Percentiles rank a stretch among this genome's conserved stretches.
Conservation (phyloP, 2,329 filamentous ascomycete species). For the Biscogniauxia sp. region DNA sequence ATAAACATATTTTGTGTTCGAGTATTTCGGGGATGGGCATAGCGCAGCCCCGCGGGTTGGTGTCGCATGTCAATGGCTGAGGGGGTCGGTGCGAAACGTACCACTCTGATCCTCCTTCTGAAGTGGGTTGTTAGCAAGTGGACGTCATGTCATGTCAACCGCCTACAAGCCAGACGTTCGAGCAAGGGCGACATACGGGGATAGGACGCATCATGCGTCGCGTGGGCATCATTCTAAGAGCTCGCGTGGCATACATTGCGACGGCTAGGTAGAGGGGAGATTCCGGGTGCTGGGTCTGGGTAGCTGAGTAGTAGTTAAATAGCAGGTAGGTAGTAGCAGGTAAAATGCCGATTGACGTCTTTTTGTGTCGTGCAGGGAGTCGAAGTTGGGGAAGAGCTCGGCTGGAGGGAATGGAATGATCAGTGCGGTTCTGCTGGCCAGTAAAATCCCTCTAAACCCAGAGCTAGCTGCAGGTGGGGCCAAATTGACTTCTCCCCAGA, state of each 20-base stretch:
- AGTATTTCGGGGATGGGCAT: slow-evolving; percentile 1
- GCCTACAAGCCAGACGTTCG: slow-evolving; percentile 17
- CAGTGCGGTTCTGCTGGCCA: background rate
- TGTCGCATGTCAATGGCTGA: slow-evolving; percentile 18
- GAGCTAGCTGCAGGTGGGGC: background rate
- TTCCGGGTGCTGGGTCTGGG: slow-evolving; percentile 10
- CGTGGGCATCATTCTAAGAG: slow-evolving; percentile 66
- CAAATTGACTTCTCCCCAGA: background rate
- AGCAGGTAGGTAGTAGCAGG: background rate
- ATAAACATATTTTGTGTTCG: background rate
- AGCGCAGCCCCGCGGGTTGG: slow-evolving; percentile 2
- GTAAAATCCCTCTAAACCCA: background rate
- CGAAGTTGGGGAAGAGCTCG: background rate
- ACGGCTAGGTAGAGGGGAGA: slow-evolving; percentile 25
- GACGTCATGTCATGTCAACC: slow-evolving; percentile 25
- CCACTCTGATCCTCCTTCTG: slow-evolving; percentile 67
- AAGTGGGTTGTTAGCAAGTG: slow-evolving; percentile 33
- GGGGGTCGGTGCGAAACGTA: slow-evolving; percentile 43
- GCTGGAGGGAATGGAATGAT: background rate
- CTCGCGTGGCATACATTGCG: slow-evolving; percentile 65
- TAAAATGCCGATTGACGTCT: slow-evolving; percentile 13
- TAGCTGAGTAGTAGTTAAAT: slow-evolving; percentile 3
- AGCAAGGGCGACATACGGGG: slow-evolving; percentile 57
- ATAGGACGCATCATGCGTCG: slow-evolving; percentile 66
- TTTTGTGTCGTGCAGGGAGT: background rate